Percentiles rank a stretch among this genome's conserved stretches.
These are phyloP conservation scores for Vararia minispora DNA, from an alignment of 768 basidiomycete genomes.

Conservation along the genomic window DNA sequence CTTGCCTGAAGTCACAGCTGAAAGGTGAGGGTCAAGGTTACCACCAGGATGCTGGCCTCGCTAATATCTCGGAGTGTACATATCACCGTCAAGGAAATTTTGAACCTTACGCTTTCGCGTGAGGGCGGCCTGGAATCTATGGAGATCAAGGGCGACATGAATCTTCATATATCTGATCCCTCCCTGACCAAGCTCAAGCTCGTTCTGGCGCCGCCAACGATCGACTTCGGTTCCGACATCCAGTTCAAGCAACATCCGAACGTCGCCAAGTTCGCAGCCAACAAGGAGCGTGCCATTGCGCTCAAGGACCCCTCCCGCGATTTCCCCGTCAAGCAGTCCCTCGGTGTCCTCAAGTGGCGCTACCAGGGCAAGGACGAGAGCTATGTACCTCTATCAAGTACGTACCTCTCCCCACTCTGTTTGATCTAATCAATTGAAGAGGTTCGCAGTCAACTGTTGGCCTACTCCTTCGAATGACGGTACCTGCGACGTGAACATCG, in stretches of 20 bases:
- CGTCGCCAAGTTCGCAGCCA: conserved; percentile 73
- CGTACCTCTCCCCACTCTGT: conserved; percentile 20
- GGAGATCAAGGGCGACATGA: conserved; percentile 93
- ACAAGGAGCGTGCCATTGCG: conserved; percentile 56
- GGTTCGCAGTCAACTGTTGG: conserved; percentile 82
- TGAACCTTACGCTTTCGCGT: conserved; percentile 72
- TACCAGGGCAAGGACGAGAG: conserved; percentile 87
- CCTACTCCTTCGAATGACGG: conserved; percentile 87
- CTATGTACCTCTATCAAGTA: conserved; percentile 84
- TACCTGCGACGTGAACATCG: conserved; percentile 90
- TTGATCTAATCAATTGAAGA: not conserved
- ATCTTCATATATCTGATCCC: conserved; percentile 74
- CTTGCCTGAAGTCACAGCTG: conserved; percentile 61
- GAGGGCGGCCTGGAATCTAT: conserved; percentile 87
- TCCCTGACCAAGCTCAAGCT: conserved; percentile 63
- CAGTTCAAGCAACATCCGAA: conserved; percentile 98
- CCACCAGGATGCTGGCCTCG: not conserved
- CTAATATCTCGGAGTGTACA: conserved; percentile 51
- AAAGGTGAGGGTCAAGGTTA: conserved; percentile 41
- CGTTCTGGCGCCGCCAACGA: conserved; percentile 42
- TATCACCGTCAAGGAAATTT: conserved; percentile 70
- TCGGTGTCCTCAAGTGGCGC: conserved; percentile 90
- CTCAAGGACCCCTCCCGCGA: conserved; percentile 73
- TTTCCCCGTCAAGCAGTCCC: conserved; percentile 81
- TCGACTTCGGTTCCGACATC: conserved; percentile 54